Base-by-base conservation (phyloP, 2,329 filamentous ascomycete genomes). In the Aspergillus pseudoviridinutans region DNA sequence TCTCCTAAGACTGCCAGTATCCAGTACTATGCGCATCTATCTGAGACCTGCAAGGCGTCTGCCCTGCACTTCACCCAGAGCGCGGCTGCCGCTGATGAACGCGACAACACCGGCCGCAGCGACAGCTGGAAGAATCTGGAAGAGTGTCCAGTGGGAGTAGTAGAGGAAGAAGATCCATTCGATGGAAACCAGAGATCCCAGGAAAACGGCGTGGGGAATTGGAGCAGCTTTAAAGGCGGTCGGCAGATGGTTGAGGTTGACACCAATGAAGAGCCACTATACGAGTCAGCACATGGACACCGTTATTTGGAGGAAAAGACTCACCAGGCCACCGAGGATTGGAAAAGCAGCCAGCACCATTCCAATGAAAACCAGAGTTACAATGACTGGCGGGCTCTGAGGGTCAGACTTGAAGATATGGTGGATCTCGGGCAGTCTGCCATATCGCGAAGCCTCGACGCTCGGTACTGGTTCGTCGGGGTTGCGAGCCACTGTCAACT, bases 131-230 rank as follows among this genome's bases (percentile, higher is more conserved):
- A 99, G 80, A 14, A 86, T 86, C 79, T 96, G 88, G 82, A 97
- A 96, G 49, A 99, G 81, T 70, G 88, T 96, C 92, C 93, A 97
- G 70, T 79, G 85, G 54, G 84, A 88, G 78, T 97, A 97, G 82
- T 99, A 99, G 64, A 96, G 78, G 80, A 94, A 93, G 78, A 99
- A 97, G 56, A 96, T 87, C 17, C 84, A 89, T 75, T 99, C 94
- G 80, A 99, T 90, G 24, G 87, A 86, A 42, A 96, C 60, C 56
- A 99, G 86, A 4, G 92, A 96, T 53, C 89, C 90, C 65, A 95
- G 89, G 80, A 97, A 99, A 35, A 92, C 74, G 29, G 80, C 80
- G 72, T 99, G 93, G 4, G 93, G 88, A 47, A 96, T 66, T 2
- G 94, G 93, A 1, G 91, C 90, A 24, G 84, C 80, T 57, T 84